Evolutionary conservation across 2,329 filamentous ascomycete genomes (phyloP).

Genomic region (Verticillium tricorpus): DNA sequence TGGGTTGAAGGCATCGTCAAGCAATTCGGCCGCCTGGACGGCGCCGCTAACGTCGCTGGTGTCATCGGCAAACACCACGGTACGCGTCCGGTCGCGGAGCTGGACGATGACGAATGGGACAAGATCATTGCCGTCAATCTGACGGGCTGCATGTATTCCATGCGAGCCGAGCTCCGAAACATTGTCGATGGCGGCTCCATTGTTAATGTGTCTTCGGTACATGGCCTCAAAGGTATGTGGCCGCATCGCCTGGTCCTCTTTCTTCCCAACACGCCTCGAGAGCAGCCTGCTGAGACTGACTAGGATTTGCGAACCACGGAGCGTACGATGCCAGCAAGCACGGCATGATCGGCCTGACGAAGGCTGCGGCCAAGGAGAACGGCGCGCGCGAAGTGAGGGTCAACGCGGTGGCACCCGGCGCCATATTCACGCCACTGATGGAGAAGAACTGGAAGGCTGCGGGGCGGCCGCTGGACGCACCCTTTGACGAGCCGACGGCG

Average conservation of each 20-base stretch:
- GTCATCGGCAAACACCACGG: conserved; percentile 40
- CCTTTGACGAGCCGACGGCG: conserved; percentile 36
- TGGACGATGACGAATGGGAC: conserved; percentile 43
- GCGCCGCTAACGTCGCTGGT: conserved; percentile 52
- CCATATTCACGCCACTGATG: conserved; percentile 44
- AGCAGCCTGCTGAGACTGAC: neutral
- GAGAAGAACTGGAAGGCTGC: conserved; percentile 33
- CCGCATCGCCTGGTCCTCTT: neutral
- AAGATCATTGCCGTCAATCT: conserved; percentile 43
- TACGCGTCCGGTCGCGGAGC: conserved; percentile 30
- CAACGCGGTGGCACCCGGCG: conserved; percentile 43
- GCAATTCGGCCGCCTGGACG: conserved; percentile 48
- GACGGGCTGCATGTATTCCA: conserved; percentile 47
- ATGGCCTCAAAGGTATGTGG: conserved; percentile 28
- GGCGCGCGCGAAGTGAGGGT: conserved; percentile 37
- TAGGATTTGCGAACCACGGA: conserved; percentile 26
- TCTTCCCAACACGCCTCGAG: neutral
- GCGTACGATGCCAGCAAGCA: conserved; percentile 36
- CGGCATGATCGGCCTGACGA: conserved; percentile 30
- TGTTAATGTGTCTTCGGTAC: conserved; percentile 52
- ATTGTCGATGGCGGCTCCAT: conserved; percentile 50
- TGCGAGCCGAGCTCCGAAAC: conserved; percentile 38
- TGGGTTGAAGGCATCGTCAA: conserved; percentile 44
- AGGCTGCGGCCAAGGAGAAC: conserved; percentile 31
- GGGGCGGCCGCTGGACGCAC: conserved; percentile 26